Percentiles rank a stretch among this genome's conserved stretches.
These are phyloP conservation scores for Candida qinlingensis DNA, from an alignment of 805 yeast genomes.

Conservation along the genomic window DNA sequence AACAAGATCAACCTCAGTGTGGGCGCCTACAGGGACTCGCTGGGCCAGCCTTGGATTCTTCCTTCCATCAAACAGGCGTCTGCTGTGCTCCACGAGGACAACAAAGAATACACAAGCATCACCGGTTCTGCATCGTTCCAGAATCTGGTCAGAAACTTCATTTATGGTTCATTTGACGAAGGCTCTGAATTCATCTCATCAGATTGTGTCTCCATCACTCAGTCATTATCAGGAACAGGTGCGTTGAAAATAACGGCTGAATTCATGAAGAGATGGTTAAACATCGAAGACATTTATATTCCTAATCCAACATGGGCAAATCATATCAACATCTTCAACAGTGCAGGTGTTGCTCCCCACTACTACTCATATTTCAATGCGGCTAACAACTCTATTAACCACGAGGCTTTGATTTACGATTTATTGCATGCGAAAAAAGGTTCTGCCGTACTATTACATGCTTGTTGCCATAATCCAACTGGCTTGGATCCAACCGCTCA, in stretches of 20 bases:
- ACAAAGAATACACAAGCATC: slow-evolving; percentile 86
- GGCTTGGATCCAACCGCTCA: slow-evolving; percentile 84
- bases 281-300: slow-evolving; percentile 46
- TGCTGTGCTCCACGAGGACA: slow-evolving; percentile 51
- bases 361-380: slow-evolving; percentile 70
- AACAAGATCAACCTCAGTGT: slow-evolving; percentile 46
- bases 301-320: slow-evolving; percentile 96
- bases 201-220: slow-evolving; percentile 69
- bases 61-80: slow-evolving; percentile 52
- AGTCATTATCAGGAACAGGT: slow-evolving; percentile 94
- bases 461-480: slow-evolving; percentile 96
- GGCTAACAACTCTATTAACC: slow-evolving; percentile 55
- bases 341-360: slow-evolving; percentile 60
- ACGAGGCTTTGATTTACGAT: slow-evolving; percentile 57
- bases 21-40: slow-evolving; percentile 84
- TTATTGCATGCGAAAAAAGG: slow-evolving; percentile 51
- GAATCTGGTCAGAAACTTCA: slow-evolving; percentile 58
- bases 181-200: slow-evolving; percentile 53
- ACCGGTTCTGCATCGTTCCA: slow-evolving; percentile 71
- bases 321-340: slow-evolving; percentile 74
- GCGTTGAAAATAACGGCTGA: slow-evolving; percentile 83
- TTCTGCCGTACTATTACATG: slow-evolving; percentile 73
- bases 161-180: slow-evolving; percentile 60
- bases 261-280: slow-evolving; percentile 60
- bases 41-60: slow-evolving; percentile 84